Percentiles rank a stretch among this genome's conserved stretches.
Evolutionary conservation across 2,329 filamentous ascomycete species (phyloP).

Genomic region (Amauroascus niger): DNA sequence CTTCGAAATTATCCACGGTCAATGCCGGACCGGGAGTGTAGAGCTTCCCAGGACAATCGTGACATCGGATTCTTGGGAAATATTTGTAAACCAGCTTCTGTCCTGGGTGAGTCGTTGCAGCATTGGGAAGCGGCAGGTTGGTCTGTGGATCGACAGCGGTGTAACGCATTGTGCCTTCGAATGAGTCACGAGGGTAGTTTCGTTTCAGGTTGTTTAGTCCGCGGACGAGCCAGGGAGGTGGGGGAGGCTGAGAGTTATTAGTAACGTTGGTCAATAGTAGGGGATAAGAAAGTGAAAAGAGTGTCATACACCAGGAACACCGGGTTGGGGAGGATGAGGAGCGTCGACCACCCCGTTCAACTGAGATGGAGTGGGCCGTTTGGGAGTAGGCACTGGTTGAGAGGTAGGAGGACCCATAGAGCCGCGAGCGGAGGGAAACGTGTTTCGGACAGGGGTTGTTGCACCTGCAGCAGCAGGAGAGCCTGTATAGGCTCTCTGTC

Average conservation of each 20-base stretch:
- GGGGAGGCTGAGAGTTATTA: conserved; percentile 53
- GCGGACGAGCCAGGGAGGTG: conserved; percentile 72
- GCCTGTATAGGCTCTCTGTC: conserved; percentile 25
- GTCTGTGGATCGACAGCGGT: conserved; percentile 66
- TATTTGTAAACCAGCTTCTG: conserved; percentile 65
- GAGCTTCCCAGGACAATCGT: conserved; percentile 85
- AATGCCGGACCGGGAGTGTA: conserved; percentile 83
- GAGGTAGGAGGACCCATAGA: conserved; percentile 23
- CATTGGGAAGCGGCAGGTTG: conserved; percentile 51
- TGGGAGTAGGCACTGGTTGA: conserved; percentile 21
- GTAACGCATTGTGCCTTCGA: conserved; percentile 87
- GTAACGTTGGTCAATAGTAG: conserved; percentile 12
- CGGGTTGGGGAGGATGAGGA: conserved; percentile 34
- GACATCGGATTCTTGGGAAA: conserved; percentile 79
- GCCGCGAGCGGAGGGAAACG: conserved; percentile 38
- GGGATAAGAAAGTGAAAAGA: conserved; percentile 20
- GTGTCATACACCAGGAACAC: conserved; percentile 36
- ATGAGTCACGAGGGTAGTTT: conserved; percentile 67
- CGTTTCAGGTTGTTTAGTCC: conserved; percentile 63
- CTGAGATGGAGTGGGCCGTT: conserved; percentile 28
- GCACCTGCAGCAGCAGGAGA: conserved; percentile 35
- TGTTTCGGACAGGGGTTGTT: conserved; percentile 17
- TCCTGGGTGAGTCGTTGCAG: conserved; percentile 45
- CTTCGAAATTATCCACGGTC: conserved; percentile 82
- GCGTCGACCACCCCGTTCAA: conserved; percentile 39